A percentile compares a stretch with the other conserved stretches of the same genome.
Evolutionary conservation across 345 rosid species (phyloP).

Genomic region (Alliaria petiolata): DNA sequence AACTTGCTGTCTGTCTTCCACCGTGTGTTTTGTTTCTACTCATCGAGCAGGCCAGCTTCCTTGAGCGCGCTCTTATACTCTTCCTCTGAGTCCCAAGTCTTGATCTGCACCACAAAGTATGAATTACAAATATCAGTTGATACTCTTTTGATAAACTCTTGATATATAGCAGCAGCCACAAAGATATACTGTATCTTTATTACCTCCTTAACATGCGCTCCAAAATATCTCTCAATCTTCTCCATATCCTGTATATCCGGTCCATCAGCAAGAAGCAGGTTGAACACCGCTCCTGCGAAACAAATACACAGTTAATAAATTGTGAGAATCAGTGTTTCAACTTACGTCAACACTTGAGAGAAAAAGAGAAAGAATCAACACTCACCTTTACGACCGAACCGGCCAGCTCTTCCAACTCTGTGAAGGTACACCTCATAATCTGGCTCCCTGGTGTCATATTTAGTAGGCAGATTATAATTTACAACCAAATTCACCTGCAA

Average conservation of each 20-base stretch:
- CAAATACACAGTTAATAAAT: neutral
- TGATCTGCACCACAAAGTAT: slow-evolving; percentile 34
- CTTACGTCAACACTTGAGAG: neutral
- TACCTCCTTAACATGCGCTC: slow-evolving; percentile 31
- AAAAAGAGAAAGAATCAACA: neutral
- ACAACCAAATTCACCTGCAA: slow-evolving; percentile 85
- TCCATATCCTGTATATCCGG: slow-evolving; percentile 50
- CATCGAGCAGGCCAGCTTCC: slow-evolving; percentile 31
- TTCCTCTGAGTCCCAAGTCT: slow-evolving; percentile 31
- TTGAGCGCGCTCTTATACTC: slow-evolving; percentile 30
- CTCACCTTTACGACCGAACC: slow-evolving; percentile 88
- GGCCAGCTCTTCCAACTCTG: slow-evolving; percentile 96
- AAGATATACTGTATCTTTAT: too few species aligned
- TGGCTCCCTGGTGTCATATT: slow-evolving; percentile 54
- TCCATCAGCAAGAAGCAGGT: slow-evolving; percentile 45
- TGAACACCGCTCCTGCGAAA: slow-evolving; percentile 79
- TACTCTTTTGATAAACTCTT: too few species aligned
- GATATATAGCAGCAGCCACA: too few species aligned
- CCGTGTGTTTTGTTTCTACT: neutral
- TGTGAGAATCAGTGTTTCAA: neutral
- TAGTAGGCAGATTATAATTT: slow-evolving; percentile 77
- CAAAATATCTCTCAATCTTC: slow-evolving; percentile 72
- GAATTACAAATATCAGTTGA: too few species aligned
- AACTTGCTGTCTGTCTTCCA: neutral
- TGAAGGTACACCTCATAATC: slow-evolving; percentile 90